phyloP scores from a whole-genome alignment of 306 rosid species.

The Comarum palustre region DNA sequence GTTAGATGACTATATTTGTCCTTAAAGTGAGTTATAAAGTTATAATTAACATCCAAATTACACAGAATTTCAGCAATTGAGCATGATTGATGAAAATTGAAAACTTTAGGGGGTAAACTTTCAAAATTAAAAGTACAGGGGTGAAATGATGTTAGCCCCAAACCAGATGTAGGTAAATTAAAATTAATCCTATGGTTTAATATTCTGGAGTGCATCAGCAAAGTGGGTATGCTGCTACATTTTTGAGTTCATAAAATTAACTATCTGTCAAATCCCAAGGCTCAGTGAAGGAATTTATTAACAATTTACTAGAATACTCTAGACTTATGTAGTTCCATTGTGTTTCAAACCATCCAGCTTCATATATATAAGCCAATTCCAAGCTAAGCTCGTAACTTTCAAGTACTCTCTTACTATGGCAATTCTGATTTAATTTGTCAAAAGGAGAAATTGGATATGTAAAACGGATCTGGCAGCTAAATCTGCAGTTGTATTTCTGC shows the following conservation, averaged over 20 bases:
- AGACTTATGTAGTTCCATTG: too few species aligned
- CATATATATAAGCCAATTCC: too few species aligned
- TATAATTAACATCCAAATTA: too few species aligned
- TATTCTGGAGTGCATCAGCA: not conserved
- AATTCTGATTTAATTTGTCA: not conserved
- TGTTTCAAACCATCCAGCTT: not conserved
- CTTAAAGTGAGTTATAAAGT: too few species aligned
- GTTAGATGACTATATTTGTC: too few species aligned
- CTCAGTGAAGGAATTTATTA: not conserved
- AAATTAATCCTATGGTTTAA: not conserved
- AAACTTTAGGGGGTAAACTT: too few species aligned
- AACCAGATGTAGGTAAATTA: too few species aligned
- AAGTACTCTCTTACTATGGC: not conserved
- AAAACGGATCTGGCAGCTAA: conserved; percentile 27
- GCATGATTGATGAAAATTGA: too few species aligned
- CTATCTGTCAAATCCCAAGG: not conserved
- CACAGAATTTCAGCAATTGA: too few species aligned
- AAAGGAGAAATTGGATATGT: conserved; percentile 13
- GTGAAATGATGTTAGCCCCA: too few species aligned
- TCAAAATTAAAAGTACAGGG: too few species aligned
- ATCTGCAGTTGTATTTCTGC: conserved; percentile 75
- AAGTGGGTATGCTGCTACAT: not conserved
- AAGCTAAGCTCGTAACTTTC: not conserved
- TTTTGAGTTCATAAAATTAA: too few species aligned
- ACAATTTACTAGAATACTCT: not conserved